These are phyloP conservation scores for Phytophthora multivora DNA, from an alignment of 352 stramenopile genomes.

Conservation along the genomic window DNA sequence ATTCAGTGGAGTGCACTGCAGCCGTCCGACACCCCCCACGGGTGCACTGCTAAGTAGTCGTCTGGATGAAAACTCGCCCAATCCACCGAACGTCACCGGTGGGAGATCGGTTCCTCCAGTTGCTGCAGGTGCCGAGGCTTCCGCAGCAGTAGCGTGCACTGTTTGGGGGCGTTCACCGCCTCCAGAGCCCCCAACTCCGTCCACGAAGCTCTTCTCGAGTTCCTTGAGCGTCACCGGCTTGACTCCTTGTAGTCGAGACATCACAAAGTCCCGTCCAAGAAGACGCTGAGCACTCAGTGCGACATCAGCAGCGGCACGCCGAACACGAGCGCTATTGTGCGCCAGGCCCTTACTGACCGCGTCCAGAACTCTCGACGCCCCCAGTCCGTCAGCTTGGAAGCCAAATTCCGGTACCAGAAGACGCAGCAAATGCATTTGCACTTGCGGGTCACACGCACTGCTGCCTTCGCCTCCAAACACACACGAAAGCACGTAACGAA, in stretches of 20 bases:
- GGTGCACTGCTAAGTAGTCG: constrained; percentile 71
- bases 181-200: constrained; percentile 31
- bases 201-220: constrained; percentile 84
- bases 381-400: constrained; percentile 72
- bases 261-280: constrained; percentile 71
- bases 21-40: constrained; percentile 61
- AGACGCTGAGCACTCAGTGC: constrained; percentile 75
- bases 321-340: constrained; percentile 74
- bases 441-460: constrained; percentile 47
- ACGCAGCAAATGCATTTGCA: constrained; percentile 85
- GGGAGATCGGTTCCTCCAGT: constrained; percentile 33
- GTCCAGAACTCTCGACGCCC: constrained; percentile 56
- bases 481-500: constrained; percentile 76
- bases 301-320: constrained; percentile 78
- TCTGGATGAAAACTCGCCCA: constrained; percentile 38
- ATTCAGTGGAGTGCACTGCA: constrained; percentile 57
- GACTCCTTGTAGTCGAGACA: constrained; percentile 72
- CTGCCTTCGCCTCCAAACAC: constrained; percentile 70
- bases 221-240: constrained; percentile 83
- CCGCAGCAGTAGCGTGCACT: constrained; percentile 48
- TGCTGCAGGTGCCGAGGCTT: constrained; percentile 15
- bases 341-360: constrained; percentile 50
- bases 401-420: constrained; percentile 80
- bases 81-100: constrained; percentile 48
- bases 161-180: constrained; percentile 57